Evolutionary conservation across 495 filamentous ascomycete species (phyloP).

Genomic region (Penicillium herquei): DNA sequence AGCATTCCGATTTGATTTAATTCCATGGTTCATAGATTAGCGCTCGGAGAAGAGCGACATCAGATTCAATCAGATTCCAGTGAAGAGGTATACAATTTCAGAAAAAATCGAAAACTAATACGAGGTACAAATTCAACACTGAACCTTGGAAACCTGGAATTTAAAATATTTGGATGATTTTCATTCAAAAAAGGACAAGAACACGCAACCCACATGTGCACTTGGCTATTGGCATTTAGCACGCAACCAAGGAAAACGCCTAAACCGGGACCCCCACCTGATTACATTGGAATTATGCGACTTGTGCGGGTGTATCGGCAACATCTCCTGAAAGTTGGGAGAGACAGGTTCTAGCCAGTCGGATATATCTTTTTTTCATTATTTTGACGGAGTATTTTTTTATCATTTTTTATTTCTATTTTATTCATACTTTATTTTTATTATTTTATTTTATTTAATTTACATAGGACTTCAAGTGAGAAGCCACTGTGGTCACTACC

Average conservation of each 20-base stretch:
- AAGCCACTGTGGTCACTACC: slow-evolving; percentile 23
- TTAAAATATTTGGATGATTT: too few species aligned
- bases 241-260: slow-evolving; percentile 11
- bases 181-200: not conserved
- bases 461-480: not conserved
- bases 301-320: slow-evolving; percentile 3
- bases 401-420: too few species aligned
- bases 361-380: slow-evolving; percentile 7
- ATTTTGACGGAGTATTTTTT: not conserved
- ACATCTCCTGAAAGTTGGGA: slow-evolving; percentile 4
- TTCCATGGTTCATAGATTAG: slow-evolving; percentile 4
- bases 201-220: not conserved
- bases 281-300: not conserved
- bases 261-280: slow-evolving; percentile 3
- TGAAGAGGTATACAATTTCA: too few species aligned
- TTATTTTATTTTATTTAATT: not conserved
- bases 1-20: not conserved
- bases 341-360: slow-evolving; percentile 17
- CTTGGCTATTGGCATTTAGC: slow-evolving; percentile 17
- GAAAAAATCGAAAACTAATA: too few species aligned
- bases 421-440: too few species aligned
- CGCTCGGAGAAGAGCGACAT: slow-evolving; percentile 9
- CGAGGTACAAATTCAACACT: too few species aligned
- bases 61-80: not conserved
- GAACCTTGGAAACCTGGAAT: too few species aligned